These are phyloP conservation scores for Scutellaria barbata DNA, from an alignment of 257 asterid genomes.

Conservation along the genomic window DNA sequence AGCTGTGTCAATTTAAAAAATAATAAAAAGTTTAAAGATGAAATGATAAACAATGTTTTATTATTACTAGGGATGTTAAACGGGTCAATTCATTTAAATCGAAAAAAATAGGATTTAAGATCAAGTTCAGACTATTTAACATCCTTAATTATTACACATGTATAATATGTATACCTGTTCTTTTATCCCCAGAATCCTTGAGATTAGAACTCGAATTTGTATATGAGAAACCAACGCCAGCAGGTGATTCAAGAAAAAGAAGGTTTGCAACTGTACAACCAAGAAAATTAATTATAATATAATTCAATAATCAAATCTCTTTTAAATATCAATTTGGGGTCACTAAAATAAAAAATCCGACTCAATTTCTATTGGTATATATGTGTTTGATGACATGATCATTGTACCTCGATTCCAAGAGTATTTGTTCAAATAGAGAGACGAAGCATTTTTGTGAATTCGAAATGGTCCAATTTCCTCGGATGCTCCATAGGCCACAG, in stretches of 20 bases:
- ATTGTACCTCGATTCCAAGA: slow-evolving; percentile 82
- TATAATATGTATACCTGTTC: slow-evolving; percentile 59
- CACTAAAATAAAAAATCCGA: too few species aligned
- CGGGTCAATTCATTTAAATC: too few species aligned
- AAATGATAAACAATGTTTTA: too few species aligned
- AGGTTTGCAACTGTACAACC: slow-evolving; percentile 68
- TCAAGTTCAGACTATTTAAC: too few species aligned
- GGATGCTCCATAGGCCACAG: slow-evolving; percentile 90
- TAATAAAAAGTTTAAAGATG: neutral
- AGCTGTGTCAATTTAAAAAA: slow-evolving; percentile 50
- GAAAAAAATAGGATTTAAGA: too few species aligned
- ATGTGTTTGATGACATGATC: too few species aligned
- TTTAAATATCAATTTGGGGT: too few species aligned
- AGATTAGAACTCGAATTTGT: slow-evolving; percentile 83
- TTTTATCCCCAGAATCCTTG: slow-evolving; percentile 69
- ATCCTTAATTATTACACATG: too few species aligned
- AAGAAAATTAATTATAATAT: neutral
- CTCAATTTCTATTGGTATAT: too few species aligned
- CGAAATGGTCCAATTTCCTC: slow-evolving; percentile 92
- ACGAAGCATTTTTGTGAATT: slow-evolving; percentile 58
- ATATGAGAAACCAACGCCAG: slow-evolving; percentile 93
- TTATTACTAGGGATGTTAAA: too few species aligned
- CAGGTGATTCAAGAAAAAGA: slow-evolving; percentile 87
- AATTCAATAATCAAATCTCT: too few species aligned
- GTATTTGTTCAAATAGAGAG: slow-evolving; percentile 67